A percentile compares a stretch with the other conserved stretches of the same genome.
Evolutionary conservation across 2,329 filamentous ascomycete genomes (phyloP).

Genomic region (Fusarium cicatricum): DNA sequence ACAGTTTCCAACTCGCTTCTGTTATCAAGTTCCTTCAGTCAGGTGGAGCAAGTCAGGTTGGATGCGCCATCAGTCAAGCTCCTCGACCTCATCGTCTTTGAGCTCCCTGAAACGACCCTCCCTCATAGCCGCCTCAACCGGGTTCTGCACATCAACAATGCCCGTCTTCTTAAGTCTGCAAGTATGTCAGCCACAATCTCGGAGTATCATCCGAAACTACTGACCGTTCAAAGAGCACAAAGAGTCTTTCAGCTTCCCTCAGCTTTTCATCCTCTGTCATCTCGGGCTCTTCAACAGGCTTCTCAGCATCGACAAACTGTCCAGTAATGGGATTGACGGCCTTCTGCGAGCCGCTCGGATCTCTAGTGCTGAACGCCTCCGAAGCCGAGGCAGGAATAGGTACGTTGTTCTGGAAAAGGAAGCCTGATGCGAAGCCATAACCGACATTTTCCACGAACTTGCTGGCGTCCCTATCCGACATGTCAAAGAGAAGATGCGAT

Average conservation of each 20-base stretch:
- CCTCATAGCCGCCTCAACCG: constrained; percentile 73
- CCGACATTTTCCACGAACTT: constrained; percentile 91
- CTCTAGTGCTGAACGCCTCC: constrained; percentile 51
- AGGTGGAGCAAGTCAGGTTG: background rate
- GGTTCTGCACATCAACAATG: constrained; percentile 80
- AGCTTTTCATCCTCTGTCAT: constrained; percentile 96
- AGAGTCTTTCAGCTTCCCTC: constrained; percentile 86
- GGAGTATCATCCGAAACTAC: constrained; percentile 14
- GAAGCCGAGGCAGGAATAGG: constrained; percentile 73
- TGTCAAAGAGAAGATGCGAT: constrained; percentile 82
- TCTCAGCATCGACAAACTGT: constrained; percentile 77
- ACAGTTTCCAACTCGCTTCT: too few species aligned
- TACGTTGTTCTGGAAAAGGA: constrained; percentile 85
- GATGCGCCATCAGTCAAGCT: constrained; percentile 46
- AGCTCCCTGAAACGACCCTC: constrained; percentile 78
- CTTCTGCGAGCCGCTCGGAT: constrained; percentile 44
- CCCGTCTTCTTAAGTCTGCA: constrained; percentile 74
- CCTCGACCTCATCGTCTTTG: constrained; percentile 59
- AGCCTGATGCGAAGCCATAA: constrained; percentile 92
- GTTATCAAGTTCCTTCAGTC: background rate
- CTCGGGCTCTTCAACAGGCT: constrained; percentile 64
- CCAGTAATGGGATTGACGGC: constrained; percentile 86
- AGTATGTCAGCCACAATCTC: constrained; percentile 24
- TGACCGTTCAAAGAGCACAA: constrained; percentile 88
- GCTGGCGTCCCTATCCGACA: constrained; percentile 81